Percentiles rank a stretch among this genome's conserved stretches.
Evolutionary conservation across 2,329 filamentous ascomycete species (phyloP).

Genomic region (Cladobotryum protrusum): DNA sequence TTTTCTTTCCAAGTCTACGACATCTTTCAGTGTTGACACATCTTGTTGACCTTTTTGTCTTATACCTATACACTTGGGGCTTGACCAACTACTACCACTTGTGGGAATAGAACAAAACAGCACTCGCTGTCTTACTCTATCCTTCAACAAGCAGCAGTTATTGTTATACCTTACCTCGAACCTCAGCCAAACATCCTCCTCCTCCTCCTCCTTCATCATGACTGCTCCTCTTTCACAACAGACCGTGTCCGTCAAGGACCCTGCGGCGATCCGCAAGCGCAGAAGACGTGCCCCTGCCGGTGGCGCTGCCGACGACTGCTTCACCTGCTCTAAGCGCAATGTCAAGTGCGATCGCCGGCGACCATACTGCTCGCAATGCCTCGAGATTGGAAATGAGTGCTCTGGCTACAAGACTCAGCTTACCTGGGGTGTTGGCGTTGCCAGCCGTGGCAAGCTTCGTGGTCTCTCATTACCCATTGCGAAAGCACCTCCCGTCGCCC

Average conservation of each 20-base stretch:
- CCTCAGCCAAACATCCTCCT: not conserved
- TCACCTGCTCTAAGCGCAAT: constrained; percentile 78
- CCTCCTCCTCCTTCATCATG: constrained; percentile 34
- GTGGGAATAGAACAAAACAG: not conserved
- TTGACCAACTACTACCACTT: not conserved
- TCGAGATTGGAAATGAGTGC: constrained; percentile 87
- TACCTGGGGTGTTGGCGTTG: constrained; percentile 94
- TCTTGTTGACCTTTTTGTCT: too few relatives aligned
- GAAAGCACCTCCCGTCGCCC: constrained; percentile 51
- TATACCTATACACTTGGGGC: too few relatives aligned
- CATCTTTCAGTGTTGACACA: too few relatives aligned
- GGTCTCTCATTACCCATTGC: constrained; percentile 72
- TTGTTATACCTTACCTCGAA: not conserved
- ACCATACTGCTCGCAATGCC: constrained; percentile 91
- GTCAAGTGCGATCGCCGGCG: constrained; percentile 84
- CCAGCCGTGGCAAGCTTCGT: constrained; percentile 88
- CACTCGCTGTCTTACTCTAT: not conserved
- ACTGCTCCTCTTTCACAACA: constrained; percentile 41
- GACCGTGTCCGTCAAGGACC: constrained; percentile 42
- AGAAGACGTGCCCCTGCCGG: constrained; percentile 83
- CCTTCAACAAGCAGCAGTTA: not conserved
- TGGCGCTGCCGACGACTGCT: constrained; percentile 91
- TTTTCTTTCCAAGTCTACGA: not conserved
- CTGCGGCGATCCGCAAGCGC: constrained; percentile 57
- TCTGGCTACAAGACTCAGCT: constrained; percentile 94